phyloP scores from a whole-genome alignment of 148 eudicot species.

The Chenopodium berlandieri region DNA sequence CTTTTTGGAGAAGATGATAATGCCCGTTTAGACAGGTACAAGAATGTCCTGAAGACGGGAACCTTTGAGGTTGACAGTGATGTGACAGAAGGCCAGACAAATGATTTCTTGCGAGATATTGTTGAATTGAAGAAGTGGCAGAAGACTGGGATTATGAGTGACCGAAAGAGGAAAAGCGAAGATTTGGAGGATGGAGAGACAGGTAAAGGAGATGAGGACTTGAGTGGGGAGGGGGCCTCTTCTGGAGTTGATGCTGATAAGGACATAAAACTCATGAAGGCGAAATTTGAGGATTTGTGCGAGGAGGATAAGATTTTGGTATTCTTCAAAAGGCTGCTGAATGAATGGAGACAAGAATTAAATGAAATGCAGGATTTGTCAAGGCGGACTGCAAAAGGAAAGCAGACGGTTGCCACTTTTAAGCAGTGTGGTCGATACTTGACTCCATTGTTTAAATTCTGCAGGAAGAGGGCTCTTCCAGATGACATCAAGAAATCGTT shows the following conservation, averaged over 20 bases:
- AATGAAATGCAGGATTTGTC: conserved; percentile 60
- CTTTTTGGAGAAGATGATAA: too few species aligned
- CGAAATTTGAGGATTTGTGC: conserved; percentile 41
- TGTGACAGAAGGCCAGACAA: too few species aligned
- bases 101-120: too few species aligned
- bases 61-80: too few species aligned
- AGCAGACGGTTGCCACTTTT: conserved; percentile 85
- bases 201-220: conserved; percentile 74
- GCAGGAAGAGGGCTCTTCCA: conserved; percentile 89
- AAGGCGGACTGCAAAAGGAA: conserved; percentile 88
- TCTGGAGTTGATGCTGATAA: conserved; percentile 72
- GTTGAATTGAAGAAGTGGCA: too few species aligned
- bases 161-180: conserved; percentile 52
- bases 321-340: conserved; percentile 83
- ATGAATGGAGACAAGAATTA: conserved; percentile 89
- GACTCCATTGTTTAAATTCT: conserved; percentile 82
- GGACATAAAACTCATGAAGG: conserved; percentile 84
- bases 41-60: too few species aligned
- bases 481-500: conserved; percentile 72
- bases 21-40: too few species aligned
- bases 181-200: conserved; percentile 68
- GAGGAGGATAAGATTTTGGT: conserved; percentile 75
- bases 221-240: conserved; percentile 60
- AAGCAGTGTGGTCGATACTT: conserved; percentile 95
- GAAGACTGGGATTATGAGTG: too few species aligned